Conservation (phyloP, 176 grass and related monocot species). For the Phoenix dactylifera region DNA sequence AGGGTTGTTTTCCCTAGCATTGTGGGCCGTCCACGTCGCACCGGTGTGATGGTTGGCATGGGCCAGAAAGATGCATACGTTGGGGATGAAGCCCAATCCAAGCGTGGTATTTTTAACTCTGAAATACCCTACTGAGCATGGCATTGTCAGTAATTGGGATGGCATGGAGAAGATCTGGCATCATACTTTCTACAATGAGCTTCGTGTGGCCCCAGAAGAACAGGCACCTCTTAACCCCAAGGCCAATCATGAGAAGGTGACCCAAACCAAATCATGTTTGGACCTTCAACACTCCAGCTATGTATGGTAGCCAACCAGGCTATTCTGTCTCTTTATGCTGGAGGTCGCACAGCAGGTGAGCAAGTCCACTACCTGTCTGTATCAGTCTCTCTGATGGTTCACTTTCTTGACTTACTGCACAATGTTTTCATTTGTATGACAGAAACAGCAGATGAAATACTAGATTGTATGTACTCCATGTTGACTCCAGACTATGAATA, state of each 20-base stretch:
- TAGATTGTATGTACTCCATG: too few relatives aligned
- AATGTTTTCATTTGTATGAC: conserved; percentile 2
- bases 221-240: conserved; percentile 21
- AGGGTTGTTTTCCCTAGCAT: conserved; percentile 21
- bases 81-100: conserved; percentile 20
- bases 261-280: conserved; percentile 18
- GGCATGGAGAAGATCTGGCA: conserved; percentile 24
- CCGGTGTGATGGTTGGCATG: conserved; percentile 19
- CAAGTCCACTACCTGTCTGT: not conserved
- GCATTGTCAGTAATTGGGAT: conserved; percentile 16
- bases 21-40: conserved; percentile 14
- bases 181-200: conserved; percentile 21
- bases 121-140: conserved; percentile 17
- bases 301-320: conserved; percentile 19
- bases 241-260: conserved; percentile 19
- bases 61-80: conserved; percentile 21
- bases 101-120: conserved; percentile 19
- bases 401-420: conserved; percentile 2
- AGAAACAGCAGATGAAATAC: not conserved
- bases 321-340: conserved; percentile 12
- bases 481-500: too few relatives aligned
- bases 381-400: not conserved
- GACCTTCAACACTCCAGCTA: conserved; percentile 22
- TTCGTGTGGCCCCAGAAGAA: conserved; percentile 17
- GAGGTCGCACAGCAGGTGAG: conserved; percentile 17